phyloP scores from a whole-genome alignment of 106 monocot genomes.

The Dendrobium catenatum region DNA sequence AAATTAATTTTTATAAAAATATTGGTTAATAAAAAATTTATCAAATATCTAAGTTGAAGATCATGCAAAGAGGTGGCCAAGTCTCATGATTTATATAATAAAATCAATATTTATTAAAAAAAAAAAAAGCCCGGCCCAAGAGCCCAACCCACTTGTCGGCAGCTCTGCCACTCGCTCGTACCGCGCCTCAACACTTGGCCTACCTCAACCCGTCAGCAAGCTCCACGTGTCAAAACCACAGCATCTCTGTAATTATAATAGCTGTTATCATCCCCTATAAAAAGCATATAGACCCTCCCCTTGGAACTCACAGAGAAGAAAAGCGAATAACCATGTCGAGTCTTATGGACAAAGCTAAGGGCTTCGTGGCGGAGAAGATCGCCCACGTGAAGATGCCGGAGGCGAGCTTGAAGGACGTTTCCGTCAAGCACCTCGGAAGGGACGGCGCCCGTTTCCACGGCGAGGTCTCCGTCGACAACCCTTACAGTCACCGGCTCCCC shows the following conservation, averaged over 20 bases:
- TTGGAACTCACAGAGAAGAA: neutral
- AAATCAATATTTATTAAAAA: no score
- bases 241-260: neutral
- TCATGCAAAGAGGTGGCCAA: no score
- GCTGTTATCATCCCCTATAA: neutral
- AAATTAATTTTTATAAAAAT: no score
- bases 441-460: conserved; percentile 35
- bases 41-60: no score
- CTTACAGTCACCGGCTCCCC: conserved; percentile 57
- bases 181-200: neutral
- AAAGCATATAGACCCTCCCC: neutral
- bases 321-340: conserved; percentile 24
- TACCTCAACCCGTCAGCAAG: neutral
- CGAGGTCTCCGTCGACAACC: conserved; percentile 63
- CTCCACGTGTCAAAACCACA: neutral
- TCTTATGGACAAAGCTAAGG: conserved; percentile 69
- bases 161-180: no score
- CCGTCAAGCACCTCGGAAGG: conserved; percentile 35
- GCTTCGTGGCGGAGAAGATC: conserved; percentile 69
- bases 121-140: no score
- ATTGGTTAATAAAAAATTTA: no score
- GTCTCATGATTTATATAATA: no score
- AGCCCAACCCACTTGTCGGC: no score
- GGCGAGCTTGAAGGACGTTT: conserved; percentile 45
- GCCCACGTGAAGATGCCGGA: conserved; percentile 73